Percentiles rank a stretch among this genome's conserved stretches.
These are phyloP conservation scores for Maudiozyma serrabonitensis DNA, from an alignment of 805 yeast species.

Conservation along the genomic window DNA sequence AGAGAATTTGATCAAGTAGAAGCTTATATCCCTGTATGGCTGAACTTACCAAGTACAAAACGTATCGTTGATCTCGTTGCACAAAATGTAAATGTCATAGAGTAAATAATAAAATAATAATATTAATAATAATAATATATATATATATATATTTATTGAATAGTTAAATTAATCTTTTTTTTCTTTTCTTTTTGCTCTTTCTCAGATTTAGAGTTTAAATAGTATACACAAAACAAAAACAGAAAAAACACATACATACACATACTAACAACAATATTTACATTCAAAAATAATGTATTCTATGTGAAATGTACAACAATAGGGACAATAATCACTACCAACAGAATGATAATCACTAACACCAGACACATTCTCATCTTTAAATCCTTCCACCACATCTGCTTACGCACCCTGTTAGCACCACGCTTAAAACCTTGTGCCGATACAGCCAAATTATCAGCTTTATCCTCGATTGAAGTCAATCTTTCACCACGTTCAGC, in stretches of 20 bases:
- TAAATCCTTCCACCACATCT: constrained; percentile 98
- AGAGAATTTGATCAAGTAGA: constrained; percentile 74
- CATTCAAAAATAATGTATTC: not conserved
- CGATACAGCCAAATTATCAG: constrained; percentile 81
- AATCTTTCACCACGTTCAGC: constrained; percentile 90
- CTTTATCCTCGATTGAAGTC: constrained; percentile 85
- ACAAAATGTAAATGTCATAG: constrained; percentile 55
- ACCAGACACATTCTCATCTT: constrained; percentile 90
- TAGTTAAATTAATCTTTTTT: not conserved
- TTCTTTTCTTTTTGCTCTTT: not conserved
- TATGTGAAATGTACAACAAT: constrained; percentile 77
- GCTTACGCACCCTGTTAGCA: constrained; percentile 94
- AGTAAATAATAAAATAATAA: not conserved
- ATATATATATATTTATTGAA: not conserved
- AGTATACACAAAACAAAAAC: not conserved
- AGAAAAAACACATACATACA: too few species aligned
- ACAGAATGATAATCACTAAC: constrained; percentile 65
- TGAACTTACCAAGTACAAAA: constrained; percentile 80
- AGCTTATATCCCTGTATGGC: constrained; percentile 91
- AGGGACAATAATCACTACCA: constrained; percentile 86
- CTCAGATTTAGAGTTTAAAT: not conserved
- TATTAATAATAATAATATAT: not conserved
- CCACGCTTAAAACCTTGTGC: constrained; percentile 95
- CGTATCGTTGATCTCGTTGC: constrained; percentile 83
- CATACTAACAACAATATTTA: not conserved